A percentile compares a stretch with the other conserved stretches of the same genome.
Evolutionary conservation across 148 eudicot species (phyloP).

Genomic region (Persicaria maculosa): DNA sequence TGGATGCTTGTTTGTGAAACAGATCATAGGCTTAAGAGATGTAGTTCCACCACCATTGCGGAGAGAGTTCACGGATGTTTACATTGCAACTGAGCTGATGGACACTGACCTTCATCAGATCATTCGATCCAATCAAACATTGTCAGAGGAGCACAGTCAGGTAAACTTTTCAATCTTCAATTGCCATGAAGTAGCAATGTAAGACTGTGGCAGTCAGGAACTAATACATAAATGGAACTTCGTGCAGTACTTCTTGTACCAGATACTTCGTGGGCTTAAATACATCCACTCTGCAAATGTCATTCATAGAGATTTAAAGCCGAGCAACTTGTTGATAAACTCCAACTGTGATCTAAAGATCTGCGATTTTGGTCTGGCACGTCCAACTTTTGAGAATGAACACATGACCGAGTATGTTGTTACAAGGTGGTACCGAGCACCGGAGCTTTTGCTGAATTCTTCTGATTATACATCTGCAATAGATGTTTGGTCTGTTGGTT

Average conservation of each 20-base stretch:
- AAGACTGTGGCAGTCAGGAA: background rate
- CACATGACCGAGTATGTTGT: constrained; percentile 94
- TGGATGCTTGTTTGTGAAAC: constrained; percentile 12
- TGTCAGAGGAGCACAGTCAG: constrained; percentile 96
- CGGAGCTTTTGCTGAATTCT: constrained; percentile 77
- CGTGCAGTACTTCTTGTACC: constrained; percentile 88
- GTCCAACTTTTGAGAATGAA: constrained; percentile 63
- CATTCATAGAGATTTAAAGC: constrained; percentile 83
- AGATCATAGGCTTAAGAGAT: constrained; percentile 71
- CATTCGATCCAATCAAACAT: constrained; percentile 69
- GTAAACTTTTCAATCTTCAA: constrained; percentile 25
- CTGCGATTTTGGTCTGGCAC: constrained; percentile 83
- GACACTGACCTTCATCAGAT: constrained; percentile 98
- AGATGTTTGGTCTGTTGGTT: constrained; percentile 93
- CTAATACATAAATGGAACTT: background rate
- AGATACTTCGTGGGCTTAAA: constrained; percentile 76
- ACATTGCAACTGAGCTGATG: constrained; percentile 80
- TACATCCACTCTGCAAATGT: constrained; percentile 83
- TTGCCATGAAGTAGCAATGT: background rate
- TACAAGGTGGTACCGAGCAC: constrained; percentile 92
- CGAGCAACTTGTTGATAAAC: constrained; percentile 71
- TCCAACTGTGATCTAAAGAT: constrained; percentile 89
- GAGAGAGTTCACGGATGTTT: constrained; percentile 82
- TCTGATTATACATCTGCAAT: constrained; percentile 85
- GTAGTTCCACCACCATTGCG: constrained; percentile 78